Evolutionary conservation across 140 eudicot species (phyloP), one percentile per base, ranked within the genome.

Genomic region (Eryngium alpinum): DNA sequence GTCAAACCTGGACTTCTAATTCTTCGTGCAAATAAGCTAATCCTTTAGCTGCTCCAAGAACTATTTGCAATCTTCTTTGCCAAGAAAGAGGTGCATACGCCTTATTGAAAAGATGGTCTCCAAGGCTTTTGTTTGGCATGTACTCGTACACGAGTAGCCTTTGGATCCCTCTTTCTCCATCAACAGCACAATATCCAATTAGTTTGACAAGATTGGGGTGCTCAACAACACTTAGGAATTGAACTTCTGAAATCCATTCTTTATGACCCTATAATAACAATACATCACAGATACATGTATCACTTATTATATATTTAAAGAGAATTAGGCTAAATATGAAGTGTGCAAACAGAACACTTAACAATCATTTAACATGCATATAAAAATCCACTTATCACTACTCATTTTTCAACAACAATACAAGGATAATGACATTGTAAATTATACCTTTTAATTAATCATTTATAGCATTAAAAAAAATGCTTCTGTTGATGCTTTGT

Each of bases 1-100:
- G 18, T 29, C 18, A 72, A 80, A 90, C 92, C 88, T 90, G 92
- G 79, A 87, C 87, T 88, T 88, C 92, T 84, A 85, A 80, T 77
- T 90, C 94, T 84, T 90, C 92, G 69, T 90, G 95, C 80, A 90
- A 87, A 85, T 87, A 90, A 29, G 95, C 88, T 56, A 90, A 86
- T 70, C 95, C 95, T 81, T 86, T 87, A 50, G 95, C 95, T 13
- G 92, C 92, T 50, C 92, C 95, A 66, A 90, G 89, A 67, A 87
- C 76, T 25, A 90, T 85, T 67, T 88, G 86, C 25, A 88, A 81
- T 83, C 92, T 85, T 77, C 73, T 79, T 73, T 84, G 88, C 95
- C 95, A 90, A 50, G 95, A 84, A 17, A 88, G 88, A 78, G 84
- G 71, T 52, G 82, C 80, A 80, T 28, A 65, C 25, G 86, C 63